Evolutionary conservation across 1,139 yeast genomes (phyloP).

Genomic region (Yamadazyma kanchanaburiensis): DNA sequence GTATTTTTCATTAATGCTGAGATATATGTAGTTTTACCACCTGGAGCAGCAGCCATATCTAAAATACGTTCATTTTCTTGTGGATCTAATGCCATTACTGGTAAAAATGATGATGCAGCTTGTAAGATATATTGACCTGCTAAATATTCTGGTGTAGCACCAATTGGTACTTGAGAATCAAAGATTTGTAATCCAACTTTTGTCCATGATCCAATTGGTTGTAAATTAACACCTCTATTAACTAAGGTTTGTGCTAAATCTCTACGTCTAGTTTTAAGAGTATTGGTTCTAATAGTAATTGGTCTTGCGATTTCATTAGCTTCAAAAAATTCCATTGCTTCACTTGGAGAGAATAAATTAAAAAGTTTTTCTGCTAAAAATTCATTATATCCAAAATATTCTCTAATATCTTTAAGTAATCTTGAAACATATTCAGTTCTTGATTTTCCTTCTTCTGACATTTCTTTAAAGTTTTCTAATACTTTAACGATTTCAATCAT

Average conservation of each 20-base stretch:
- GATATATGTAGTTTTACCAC: conserved; percentile 97
- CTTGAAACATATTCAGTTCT: conserved; percentile 79
- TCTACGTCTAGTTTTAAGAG: conserved; percentile 89
- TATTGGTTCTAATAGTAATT: conserved; percentile 92
- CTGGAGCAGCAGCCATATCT: conserved; percentile 99
- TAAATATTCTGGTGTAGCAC: conserved; percentile 98
- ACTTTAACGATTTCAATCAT: conserved; percentile 95
- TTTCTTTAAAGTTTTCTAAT: conserved; percentile 82
- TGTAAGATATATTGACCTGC: conserved; percentile 98
- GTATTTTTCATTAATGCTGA: conserved; percentile 98
- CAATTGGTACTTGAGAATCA: conserved; percentile 98
- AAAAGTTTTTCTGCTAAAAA: conserved; percentile 91
- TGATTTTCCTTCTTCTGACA: conserved; percentile 84
- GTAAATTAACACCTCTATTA: conserved; percentile 94
- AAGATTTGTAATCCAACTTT: conserved; percentile 96
- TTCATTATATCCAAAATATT: conserved; percentile 95
- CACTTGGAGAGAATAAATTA: conserved; percentile 87
- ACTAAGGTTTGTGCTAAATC: conserved; percentile 94
- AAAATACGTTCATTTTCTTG: conserved; percentile 92
- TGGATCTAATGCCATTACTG: conserved; percentile 96
- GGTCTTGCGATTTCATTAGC: conserved; percentile 98
- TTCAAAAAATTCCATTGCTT: conserved; percentile 97
- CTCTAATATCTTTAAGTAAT: conserved; percentile 79
- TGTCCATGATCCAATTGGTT: conserved; percentile 97
- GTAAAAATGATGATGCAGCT: conserved; percentile 97